Evolutionary conservation across 148 eudicot species (phyloP), one percentile per base, ranked within the genome.

Genomic region (Vaccinium myrtillus): DNA sequence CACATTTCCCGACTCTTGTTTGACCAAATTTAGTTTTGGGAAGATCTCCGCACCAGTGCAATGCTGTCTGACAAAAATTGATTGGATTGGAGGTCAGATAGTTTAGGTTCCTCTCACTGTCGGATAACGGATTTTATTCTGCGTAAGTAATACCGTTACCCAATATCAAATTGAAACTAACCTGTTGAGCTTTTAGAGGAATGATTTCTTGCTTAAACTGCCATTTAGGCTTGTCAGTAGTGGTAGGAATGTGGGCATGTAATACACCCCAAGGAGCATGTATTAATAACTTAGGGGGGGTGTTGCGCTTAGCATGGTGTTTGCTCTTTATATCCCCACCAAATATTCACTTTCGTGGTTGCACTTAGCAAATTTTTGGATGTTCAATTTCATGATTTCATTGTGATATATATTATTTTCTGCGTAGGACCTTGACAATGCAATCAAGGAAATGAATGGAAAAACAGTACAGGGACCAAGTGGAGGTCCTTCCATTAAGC

Each of bases 341-440:
- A 36, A 36, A 36, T 73, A 18, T 75, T 19, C 54, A 46, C 14
- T 46, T 7, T 48, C 21, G 23, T 75, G 10, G 53, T 75, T 75
- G 27, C 55, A 75, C 14, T 19, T 23, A 6, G 32, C 23, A 4
- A 48, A 21, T 48, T 75, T 12, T 48, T 73, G 77, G 19, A 30
- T 50, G 54, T 59, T 70, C 76, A 70, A 50, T 65, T 69, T 27
- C 9, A n/a, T 70, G 14, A 82, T 49, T 61, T 63, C 50, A 9
- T 69, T 70, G 48, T 51, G 49, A 16, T 80, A 56, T 46, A 4
- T 43, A 80, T 67, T 51, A 39, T 49, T 70, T 69, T 83, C 55
- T 78, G 48, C 19, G 12, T 59, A 94, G 97, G 91, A 89, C 82
- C 92, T 94, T 86, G 97, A 94, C 79, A 84, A 67, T 80, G 94